These are phyloP conservation scores for Madurella fahalii DNA, from an alignment of 2,329 filamentous ascomycete genomes.

Conservation along the genomic window DNA sequence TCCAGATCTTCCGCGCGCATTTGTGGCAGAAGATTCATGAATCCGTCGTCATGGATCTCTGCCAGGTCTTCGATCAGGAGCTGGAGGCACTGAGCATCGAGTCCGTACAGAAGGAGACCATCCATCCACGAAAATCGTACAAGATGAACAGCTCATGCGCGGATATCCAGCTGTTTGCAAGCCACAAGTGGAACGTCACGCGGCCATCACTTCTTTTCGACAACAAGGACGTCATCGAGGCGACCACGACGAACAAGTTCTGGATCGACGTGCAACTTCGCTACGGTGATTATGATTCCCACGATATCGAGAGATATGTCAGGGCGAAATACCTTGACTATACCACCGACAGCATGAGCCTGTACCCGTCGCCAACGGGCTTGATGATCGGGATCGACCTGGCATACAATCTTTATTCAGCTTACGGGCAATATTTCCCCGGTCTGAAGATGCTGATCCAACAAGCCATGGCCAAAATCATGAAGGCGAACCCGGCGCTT, in stretches of 20 bases:
- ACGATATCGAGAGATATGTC: slow-evolving; percentile 97
- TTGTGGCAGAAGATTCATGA: slow-evolving; percentile 99
- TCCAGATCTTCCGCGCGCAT: slow-evolving; percentile 98
- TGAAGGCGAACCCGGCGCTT: slow-evolving; percentile 97
- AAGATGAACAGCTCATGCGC: slow-evolving; percentile 99
- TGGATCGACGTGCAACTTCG: slow-evolving; percentile 96
- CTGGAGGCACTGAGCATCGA: slow-evolving; percentile 93
- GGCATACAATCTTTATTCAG: slow-evolving; percentile 97
- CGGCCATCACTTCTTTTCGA: slow-evolving; percentile 90
- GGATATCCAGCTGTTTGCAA: slow-evolving; percentile 93
- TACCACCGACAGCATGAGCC: slow-evolving; percentile 97
- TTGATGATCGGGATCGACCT: slow-evolving; percentile 97
- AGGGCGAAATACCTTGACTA: slow-evolving; percentile 98
- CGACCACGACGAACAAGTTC: slow-evolving; percentile 97
- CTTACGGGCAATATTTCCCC: slow-evolving; percentile 98
- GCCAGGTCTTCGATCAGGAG: slow-evolving; percentile 97
- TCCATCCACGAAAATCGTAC: slow-evolving; percentile 98
- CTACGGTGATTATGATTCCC: slow-evolving; percentile 97
- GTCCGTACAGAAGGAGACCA: slow-evolving; percentile 97
- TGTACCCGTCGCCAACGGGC: slow-evolving; percentile 94
- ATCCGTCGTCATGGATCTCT: slow-evolving; percentile 97
- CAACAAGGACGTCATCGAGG: slow-evolving; percentile 90
- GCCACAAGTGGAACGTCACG: slow-evolving; percentile 98
- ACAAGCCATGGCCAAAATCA: slow-evolving; percentile 98
- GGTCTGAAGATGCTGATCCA: slow-evolving; percentile 92